Evolutionary conservation across 148 eudicot species (phyloP).

Genomic region (Rhododendron ovatum): DNA sequence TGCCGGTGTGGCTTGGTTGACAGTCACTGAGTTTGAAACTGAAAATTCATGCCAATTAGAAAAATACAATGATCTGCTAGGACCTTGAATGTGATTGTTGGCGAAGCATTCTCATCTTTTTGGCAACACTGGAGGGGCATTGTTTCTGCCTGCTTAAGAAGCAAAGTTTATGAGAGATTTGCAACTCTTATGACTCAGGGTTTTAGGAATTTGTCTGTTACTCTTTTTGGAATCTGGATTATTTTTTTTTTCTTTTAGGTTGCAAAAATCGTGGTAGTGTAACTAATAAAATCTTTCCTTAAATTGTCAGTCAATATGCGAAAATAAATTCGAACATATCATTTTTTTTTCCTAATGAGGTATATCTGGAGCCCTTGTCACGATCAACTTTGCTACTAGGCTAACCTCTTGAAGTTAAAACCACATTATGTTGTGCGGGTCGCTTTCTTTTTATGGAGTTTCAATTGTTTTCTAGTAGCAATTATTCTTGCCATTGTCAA

Average conservation of each 20-base stretch:
- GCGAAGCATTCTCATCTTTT: neutral
- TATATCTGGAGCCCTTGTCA: neutral
- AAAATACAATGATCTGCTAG: neutral
- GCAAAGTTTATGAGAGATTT: neutral
- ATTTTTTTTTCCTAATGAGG: neutral
- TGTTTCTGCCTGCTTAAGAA: neutral
- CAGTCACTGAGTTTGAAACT: neutral
- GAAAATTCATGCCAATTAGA: neutral
- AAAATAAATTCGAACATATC: neutral
- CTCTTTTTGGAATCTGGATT: neutral
- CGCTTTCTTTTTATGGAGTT: neutral
- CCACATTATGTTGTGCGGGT: neutral
- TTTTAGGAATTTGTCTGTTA: neutral
- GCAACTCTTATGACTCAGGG: neutral
- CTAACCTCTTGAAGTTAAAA: neutral
- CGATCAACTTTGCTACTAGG: neutral
- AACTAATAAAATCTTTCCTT: neutral
- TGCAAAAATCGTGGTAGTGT: neutral
- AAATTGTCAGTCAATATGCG: neutral
- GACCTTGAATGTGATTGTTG: neutral
- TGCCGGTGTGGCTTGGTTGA: neutral
- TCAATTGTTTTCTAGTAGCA: neutral
- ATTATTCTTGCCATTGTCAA: neutral
- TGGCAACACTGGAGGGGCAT: neutral
- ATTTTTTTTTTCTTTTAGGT: neutral